Evolutionary conservation across 1,139 yeast species (phyloP).

Genomic region (Candida sp.): DNA sequence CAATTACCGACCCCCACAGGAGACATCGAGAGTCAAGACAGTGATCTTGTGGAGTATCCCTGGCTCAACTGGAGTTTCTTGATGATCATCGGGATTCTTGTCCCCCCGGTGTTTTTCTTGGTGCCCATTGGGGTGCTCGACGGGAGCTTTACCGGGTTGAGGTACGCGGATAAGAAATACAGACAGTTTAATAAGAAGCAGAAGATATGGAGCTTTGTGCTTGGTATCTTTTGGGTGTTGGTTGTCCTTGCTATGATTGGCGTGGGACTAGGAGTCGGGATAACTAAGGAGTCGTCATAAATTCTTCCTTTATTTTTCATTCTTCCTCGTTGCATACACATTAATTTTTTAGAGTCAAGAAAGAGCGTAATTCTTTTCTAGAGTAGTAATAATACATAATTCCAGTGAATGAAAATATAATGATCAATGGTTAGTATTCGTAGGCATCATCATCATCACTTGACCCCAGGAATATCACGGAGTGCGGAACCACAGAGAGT

Average conservation of each 20-base stretch:
- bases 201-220: constrained; percentile 31
- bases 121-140: constrained; percentile 39
- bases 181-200: constrained; percentile 31
- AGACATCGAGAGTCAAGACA: constrained; percentile 24
- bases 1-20: background rate
- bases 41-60: constrained; percentile 12
- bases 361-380: too few species aligned
- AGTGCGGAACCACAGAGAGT: too few species aligned
- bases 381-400: too few species aligned
- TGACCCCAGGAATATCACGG: too few species aligned
- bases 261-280: constrained; percentile 36
- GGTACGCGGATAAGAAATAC: constrained; percentile 11
- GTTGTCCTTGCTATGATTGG: constrained; percentile 45
- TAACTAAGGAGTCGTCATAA: constrained; percentile 9
- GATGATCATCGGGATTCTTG: constrained; percentile 33
- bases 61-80: constrained; percentile 23
- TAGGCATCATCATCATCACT: too few species aligned
- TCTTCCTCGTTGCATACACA: background rate
- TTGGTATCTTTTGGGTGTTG: constrained; percentile 40
- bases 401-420: too few species aligned
- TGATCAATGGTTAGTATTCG: too few species aligned
- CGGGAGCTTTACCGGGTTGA: constrained; percentile 23
- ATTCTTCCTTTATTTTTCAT: background rate
- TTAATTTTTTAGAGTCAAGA: too few species aligned
- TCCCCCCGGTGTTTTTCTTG: constrained; percentile 41